Conservation (phyloP, 2,329 filamentous ascomycete species). For the Xylaria sp. region DNA sequence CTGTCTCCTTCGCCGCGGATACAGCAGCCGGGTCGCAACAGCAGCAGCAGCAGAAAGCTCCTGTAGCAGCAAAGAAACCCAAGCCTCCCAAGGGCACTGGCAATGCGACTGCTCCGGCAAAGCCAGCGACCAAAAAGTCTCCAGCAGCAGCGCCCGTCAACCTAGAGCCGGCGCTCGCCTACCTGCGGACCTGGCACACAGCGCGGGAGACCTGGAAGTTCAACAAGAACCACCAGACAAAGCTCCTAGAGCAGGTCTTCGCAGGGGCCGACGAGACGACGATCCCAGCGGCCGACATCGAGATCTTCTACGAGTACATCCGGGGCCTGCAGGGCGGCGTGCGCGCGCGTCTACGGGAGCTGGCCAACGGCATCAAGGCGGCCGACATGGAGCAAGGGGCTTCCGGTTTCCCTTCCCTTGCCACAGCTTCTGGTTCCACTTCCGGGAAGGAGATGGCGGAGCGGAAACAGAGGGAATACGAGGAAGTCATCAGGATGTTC, state of each 20-base stretch:
- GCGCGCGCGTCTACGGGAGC: conserved; percentile 74
- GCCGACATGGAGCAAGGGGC: conserved; percentile 64
- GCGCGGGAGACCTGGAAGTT: conserved; percentile 87
- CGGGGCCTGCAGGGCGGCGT: conserved; percentile 80
- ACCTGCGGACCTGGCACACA: conserved; percentile 80
- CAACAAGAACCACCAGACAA: conserved; percentile 91
- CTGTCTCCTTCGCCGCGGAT: conserved; percentile 55
- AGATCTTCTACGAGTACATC: conserved; percentile 80
- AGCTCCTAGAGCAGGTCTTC: conserved; percentile 85
- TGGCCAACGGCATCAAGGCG: conserved; percentile 70
- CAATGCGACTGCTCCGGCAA: conserved; percentile 41
- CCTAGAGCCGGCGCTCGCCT: conserved; percentile 75
- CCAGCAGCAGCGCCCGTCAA: conserved; percentile 53
- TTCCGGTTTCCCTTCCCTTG: conserved; percentile 58
- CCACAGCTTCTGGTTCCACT: no score
- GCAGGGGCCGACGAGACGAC: conserved; percentile 67
- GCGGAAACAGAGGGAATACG: conserved; percentile 66
- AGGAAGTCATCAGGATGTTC: conserved; percentile 65
- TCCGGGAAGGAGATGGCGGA: conserved; percentile 54
- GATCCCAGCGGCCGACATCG: conserved; percentile 76
- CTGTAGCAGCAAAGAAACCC: conserved; percentile 40
- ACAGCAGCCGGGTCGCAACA: conserved; percentile 28
- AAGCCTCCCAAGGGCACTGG: conserved; percentile 53
- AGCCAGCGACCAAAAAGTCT: conserved; percentile 42
- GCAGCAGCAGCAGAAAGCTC: conserved; percentile 27